Evolutionary conservation across 768 basidiomycete species (phyloP).

Genomic region (Trametes cinnabarina): DNA sequence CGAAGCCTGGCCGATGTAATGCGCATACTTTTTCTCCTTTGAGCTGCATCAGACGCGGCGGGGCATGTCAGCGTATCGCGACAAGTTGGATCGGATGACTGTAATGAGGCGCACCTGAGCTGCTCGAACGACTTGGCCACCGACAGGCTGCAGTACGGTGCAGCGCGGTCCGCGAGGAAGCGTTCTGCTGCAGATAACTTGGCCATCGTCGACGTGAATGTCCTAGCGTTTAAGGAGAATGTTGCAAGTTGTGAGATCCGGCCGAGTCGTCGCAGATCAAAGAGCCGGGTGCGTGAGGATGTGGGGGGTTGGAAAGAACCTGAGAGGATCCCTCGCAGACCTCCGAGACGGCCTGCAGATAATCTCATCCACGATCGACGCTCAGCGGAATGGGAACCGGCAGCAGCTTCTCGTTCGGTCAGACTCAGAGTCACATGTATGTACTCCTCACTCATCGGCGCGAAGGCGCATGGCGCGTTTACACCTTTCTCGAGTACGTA

Average conservation of each 20-base stretch:
- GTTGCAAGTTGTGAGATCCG: neutral
- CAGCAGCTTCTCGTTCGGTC: neutral
- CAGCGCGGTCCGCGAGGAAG: constrained; percentile 70
- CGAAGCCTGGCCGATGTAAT: constrained; percentile 65
- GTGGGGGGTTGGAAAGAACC: neutral
- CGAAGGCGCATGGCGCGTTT: neutral
- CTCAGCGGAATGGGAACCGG: no score
- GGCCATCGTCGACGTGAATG: constrained; percentile 32
- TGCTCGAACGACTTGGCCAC: constrained; percentile 67
- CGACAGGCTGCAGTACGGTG: constrained; percentile 75
- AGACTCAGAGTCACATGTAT: neutral
- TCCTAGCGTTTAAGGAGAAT: neutral
- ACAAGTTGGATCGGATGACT: neutral
- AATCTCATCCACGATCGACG: constrained; percentile 14
- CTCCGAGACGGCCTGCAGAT: constrained; percentile 6
- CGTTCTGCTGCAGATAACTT: constrained; percentile 45
- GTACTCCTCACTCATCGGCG: neutral
- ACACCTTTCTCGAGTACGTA: constrained; percentile 1
- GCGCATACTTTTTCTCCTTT: constrained; percentile 77
- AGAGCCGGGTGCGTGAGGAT: no score
- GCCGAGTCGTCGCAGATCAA: neutral
- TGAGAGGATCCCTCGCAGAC: constrained; percentile 3
- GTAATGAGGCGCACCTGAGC: constrained; percentile 45
- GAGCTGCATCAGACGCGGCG: constrained; percentile 44
- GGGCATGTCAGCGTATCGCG: neutral